Conservation (phyloP, 495 filamentous ascomycete species). For the Xylaria flabelliformis region DNA sequence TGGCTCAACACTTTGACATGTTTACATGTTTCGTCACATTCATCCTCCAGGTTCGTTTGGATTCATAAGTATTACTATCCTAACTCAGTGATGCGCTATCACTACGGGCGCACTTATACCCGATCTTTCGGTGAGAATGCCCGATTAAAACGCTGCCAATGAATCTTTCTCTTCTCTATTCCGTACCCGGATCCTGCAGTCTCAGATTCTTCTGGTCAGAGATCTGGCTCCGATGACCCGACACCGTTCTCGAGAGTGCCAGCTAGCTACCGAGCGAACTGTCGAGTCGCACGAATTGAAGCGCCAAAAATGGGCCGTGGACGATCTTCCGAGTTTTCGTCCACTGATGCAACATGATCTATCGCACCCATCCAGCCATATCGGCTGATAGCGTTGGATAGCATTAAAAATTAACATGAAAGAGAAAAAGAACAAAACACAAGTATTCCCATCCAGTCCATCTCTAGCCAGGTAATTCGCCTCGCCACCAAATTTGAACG, state of each 20-base stretch:
- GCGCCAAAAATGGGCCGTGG: not conserved
- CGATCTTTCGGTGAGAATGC: not conserved
- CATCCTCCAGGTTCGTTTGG: not conserved
- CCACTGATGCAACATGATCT: not conserved
- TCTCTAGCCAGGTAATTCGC: slow-evolving; percentile 25
- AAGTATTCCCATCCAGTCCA: slow-evolving; percentile 23
- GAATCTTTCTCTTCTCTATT: not conserved
- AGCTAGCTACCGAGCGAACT: not conserved
- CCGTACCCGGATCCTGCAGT: not conserved
- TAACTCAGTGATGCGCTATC: slow-evolving; percentile 9
- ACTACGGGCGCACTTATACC: not conserved
- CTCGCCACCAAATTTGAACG: slow-evolving; percentile 23
- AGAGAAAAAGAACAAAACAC: not conserved
- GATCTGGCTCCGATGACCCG: not conserved
- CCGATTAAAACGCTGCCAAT: not conserved
- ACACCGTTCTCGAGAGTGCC: not conserved
- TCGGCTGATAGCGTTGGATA: not conserved
- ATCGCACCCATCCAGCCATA: not conserved
- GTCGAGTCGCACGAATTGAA: not conserved
- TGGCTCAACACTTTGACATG: not conserved
- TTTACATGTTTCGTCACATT: not conserved
- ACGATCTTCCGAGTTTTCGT: not conserved
- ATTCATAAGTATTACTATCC: slow-evolving; percentile 20
- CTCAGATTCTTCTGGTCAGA: not conserved
- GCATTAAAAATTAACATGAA: slow-evolving; percentile 25